Evolutionary conservation across 495 filamentous ascomycete genomes (phyloP), one percentile per base, ranked within the genome.

Genomic region (Aspergillus cavernicola): DNA sequence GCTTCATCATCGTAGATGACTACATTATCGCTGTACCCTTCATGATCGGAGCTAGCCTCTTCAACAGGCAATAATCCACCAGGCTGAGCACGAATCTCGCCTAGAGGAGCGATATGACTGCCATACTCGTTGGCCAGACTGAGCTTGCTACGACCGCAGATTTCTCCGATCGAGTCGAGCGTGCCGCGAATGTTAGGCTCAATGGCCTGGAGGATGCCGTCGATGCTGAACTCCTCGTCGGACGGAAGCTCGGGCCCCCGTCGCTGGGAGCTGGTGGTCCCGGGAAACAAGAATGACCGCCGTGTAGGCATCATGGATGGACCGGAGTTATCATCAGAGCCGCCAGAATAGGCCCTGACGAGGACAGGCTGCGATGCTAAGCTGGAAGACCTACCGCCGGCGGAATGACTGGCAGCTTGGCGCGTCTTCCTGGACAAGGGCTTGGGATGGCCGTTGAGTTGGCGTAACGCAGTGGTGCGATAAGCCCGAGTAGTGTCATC

Each of bases 101-200:
- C 81, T 23, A 83, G 65, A 0, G 83, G 83, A 7, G 83, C 82
- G 23, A 84, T 76, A 58, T 86, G 83, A 48, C 82, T 83, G 26
- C 69, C 76, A 61, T 86, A 84, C 58, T 85, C 80, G 58, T 85
- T 81, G 23, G 83, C 79, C 35, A 86, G 65, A 58, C 79, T 84
- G 51, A 83, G 65, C 54, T 77, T 79, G 64, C 79, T 85, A 32
- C 79, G 72, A 4, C 82, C 82, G 56, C 78, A 84, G 46, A 86
- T 84, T 57, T 85, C 80, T 16, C 82, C 83, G 51, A 86, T 85
- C 5, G 80, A 78, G 51, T 84, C 76, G 23, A 86, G 68, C 2
- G 82, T 81, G 13, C 60, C 60, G 18, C 74, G 66, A 44, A 84
- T 80, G 57, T 85, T 80, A 3, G 80, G 73, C 48, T 81, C 77